phyloP scores from a whole-genome alignment of 2,329 filamentous ascomycete species.

The Verticillium nonalfalfae region DNA sequence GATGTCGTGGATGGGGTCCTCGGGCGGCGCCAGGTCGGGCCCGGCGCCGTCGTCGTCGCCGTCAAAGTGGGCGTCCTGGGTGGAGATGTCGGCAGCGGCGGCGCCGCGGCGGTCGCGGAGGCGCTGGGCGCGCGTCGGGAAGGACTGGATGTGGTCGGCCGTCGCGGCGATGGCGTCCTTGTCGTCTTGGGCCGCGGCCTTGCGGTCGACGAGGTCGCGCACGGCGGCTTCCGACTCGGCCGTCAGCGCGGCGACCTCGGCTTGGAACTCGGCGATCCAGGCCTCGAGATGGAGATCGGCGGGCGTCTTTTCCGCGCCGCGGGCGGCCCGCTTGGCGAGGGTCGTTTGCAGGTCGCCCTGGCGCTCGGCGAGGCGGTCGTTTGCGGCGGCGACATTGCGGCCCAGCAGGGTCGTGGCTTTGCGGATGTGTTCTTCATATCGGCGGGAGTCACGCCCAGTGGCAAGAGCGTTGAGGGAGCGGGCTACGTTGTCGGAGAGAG shows the following conservation, averaged over 20 bases:
- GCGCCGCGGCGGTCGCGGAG: slow-evolving; percentile 15
- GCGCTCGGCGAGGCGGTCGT: slow-evolving; percentile 37
- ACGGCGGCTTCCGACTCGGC: slow-evolving; percentile 37
- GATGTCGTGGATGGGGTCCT: slow-evolving; percentile 21
- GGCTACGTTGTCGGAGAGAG: slow-evolving; percentile 32
- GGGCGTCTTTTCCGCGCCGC: slow-evolving; percentile 23
- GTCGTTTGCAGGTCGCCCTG: slow-evolving; percentile 23
- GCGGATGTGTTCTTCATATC: slow-evolving; percentile 40
- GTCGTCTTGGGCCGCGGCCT: slow-evolving; percentile 43
- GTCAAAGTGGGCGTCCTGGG: slow-evolving; percentile 13
- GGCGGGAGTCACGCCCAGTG: slow-evolving; percentile 29
- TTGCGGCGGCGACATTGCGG: slow-evolving; percentile 38
- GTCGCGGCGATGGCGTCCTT: slow-evolving; percentile 29
- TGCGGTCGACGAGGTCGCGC: slow-evolving; percentile 42
- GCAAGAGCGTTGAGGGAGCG: slow-evolving; percentile 35
- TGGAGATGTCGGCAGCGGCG: slow-evolving; percentile 5
- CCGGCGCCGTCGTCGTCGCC: slow-evolving; percentile 15
- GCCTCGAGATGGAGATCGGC: slow-evolving; percentile 30
- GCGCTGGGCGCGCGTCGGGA: slow-evolving; percentile 1
- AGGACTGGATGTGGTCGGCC: slow-evolving; percentile 7
- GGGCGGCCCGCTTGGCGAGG: slow-evolving; percentile 28
- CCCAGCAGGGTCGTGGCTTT: slow-evolving; percentile 36
- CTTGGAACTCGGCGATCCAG: slow-evolving; percentile 31
- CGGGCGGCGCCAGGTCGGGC: slow-evolving; percentile 6
- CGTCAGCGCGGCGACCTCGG: slow-evolving; percentile 34